Base-by-base conservation (phyloP, 1,284 basidiomycete genomes). In the Albatrellus sp. region DNA sequence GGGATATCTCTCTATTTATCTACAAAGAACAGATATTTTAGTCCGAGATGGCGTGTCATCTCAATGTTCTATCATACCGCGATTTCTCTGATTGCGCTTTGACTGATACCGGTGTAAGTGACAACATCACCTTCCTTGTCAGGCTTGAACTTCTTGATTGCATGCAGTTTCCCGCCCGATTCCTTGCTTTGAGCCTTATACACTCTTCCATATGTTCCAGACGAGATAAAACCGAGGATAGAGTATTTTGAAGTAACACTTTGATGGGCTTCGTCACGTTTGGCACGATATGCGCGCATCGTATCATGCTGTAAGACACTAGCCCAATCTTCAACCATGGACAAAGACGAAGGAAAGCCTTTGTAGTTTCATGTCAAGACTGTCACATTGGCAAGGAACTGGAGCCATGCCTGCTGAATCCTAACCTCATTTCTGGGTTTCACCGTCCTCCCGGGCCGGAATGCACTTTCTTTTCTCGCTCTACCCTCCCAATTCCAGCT, bases 71-170 rank as follows among this genome's bases (percentile, higher is more conserved):
- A 34, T 68, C 87, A 55, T 53, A 93, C 90, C 50, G 90, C 90
- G 54, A 98, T 98, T 63, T 98, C 94, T 49, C 91, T 73, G 57
- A 93, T 89, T 13, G 93, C 96, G 62, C 89, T 93, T 67, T 98
- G 96, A 57, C 90, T 94, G 57, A 99, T 94, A 4, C 96, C 96
- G 7, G 92, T 96, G 60, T 97, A 98, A 1, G 88, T 90, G 42
- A 85, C 67, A 2, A 90, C 80, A 57, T 96, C 92, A 30, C 91
- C 91, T 65, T 96, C 92, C 61, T 98, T 98, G 69, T 98, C 96
- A 0, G 94, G 93, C 61, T 99, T 99, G 71, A 98, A 98, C 64
- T 98, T 99, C 69, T 99, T 99, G 68, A 98, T 98, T 3, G 94
- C 96, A 56, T 91, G 87, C 40, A 94, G 72, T 46, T 68, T 70